Evolutionary conservation across 208 protist species (phyloP).

Genomic region (Wallacemonas sp.): DNA sequence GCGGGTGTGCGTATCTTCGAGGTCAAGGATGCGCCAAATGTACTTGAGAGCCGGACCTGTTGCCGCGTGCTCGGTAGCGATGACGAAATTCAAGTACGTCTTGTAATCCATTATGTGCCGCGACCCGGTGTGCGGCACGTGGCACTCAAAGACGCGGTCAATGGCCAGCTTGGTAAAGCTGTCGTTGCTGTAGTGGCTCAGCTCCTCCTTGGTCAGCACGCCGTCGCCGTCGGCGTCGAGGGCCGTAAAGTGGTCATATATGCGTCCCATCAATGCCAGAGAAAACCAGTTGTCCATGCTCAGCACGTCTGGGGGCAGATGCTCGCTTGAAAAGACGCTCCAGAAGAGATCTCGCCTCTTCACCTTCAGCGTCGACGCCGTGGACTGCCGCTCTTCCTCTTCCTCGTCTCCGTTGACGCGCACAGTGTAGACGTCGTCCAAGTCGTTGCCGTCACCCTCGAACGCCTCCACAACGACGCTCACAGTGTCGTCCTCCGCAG

Average conservation of each 20-base stretch:
- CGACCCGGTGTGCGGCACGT: slow-evolving; percentile 70
- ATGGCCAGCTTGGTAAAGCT: slow-evolving; percentile 84
- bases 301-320: slow-evolving; percentile 49
- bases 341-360: slow-evolving; percentile 63
- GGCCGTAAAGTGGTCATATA: slow-evolving; percentile 89
- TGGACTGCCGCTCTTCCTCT: not conserved
- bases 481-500: slow-evolving; percentile 63
- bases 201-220: slow-evolving; percentile 75
- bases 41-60: slow-evolving; percentile 80
- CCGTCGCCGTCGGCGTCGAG: slow-evolving; percentile 86
- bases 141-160: slow-evolving; percentile 86
- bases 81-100: slow-evolving; percentile 92
- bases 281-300: slow-evolving; percentile 92
- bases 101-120: slow-evolving; percentile 91
- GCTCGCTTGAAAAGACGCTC: slow-evolving; percentile 75
- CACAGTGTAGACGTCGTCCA: slow-evolving; percentile 70
- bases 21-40: slow-evolving; percentile 84
- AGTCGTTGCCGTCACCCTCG: slow-evolving; percentile 57
- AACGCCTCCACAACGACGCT: slow-evolving; percentile 52
- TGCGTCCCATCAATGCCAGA: slow-evolving; percentile 71
- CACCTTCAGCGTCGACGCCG: slow-evolving; percentile 24
- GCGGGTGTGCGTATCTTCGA: slow-evolving; percentile 57
- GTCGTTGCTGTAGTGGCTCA: slow-evolving; percentile 78
- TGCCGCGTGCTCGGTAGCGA: slow-evolving; percentile 86
- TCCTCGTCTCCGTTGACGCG: slow-evolving; percentile 35